These are phyloP conservation scores for Talaromyces sp. DNA, from an alignment of 2,329 filamentous ascomycete species.

Conservation along the genomic window DNA sequence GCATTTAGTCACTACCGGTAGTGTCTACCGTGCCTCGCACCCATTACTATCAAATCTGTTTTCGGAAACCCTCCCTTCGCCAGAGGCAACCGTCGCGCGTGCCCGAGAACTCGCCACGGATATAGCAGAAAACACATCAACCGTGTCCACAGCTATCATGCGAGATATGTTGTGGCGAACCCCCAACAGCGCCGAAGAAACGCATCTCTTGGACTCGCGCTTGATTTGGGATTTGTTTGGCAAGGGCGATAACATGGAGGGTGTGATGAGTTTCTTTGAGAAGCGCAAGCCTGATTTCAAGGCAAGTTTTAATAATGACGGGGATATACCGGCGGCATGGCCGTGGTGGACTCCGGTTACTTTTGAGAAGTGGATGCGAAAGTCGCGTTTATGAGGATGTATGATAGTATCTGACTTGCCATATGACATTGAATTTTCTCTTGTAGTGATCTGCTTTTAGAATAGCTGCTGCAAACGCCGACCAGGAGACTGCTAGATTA, in stretches of 20 bases:
- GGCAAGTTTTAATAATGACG: conserved; percentile 34
- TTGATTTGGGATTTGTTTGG: conserved; percentile 41
- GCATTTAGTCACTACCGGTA: conserved; percentile 57
- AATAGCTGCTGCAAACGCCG: too few species aligned
- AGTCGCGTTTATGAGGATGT: conserved; percentile 6
- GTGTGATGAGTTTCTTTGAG: conserved; percentile 60
- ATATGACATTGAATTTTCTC: too few species aligned
- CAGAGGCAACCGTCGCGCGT: conserved; percentile 59
- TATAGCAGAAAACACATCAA: conserved; percentile 63
- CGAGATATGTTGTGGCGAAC: conserved; percentile 64
- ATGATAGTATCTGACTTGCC: not conserved
- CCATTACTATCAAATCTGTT: conserved; percentile 60
- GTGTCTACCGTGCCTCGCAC: conserved; percentile 53
- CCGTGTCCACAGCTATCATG: conserved; percentile 63
- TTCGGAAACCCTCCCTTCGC: conserved; percentile 58
- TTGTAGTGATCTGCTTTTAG: too few species aligned
- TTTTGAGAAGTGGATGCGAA: conserved; percentile 6
- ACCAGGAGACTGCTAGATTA: not conserved
- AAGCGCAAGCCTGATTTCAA: conserved; percentile 61
- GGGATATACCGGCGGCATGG: conserved; percentile 12
- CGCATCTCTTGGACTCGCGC: conserved; percentile 62
- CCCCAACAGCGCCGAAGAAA: conserved; percentile 59
- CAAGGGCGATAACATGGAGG: conserved; percentile 57
- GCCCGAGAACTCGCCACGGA: conserved; percentile 66
- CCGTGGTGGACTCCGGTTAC: conserved; percentile 13